Evolutionary conservation across 129 eudicot species (phyloP).

Genomic region (Deinandra increscens): DNA sequence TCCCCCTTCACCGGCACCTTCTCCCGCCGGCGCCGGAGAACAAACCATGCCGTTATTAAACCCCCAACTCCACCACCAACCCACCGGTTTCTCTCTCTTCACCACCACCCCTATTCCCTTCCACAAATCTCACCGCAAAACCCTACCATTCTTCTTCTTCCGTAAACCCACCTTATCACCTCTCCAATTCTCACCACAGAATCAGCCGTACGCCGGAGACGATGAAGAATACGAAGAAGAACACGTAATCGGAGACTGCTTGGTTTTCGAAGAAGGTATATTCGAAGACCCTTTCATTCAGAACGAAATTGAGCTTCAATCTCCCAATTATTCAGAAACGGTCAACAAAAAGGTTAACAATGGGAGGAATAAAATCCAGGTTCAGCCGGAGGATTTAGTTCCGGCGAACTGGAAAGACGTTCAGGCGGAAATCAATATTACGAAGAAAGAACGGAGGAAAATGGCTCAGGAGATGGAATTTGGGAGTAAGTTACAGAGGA

Average conservation of each 20-base stretch:
- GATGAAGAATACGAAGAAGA: slow-evolving; percentile 45
- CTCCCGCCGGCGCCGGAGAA: slow-evolving; percentile 26
- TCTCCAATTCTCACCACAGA: slow-evolving; percentile 26
- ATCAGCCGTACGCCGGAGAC: slow-evolving; percentile 16
- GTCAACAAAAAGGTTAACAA: no score
- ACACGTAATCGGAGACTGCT: slow-evolving; percentile 75
- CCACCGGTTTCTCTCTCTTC: slow-evolving; percentile 11
- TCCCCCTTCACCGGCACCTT: slow-evolving; percentile 1
- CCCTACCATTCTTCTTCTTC: slow-evolving; percentile 17
- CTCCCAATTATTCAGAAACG: slow-evolving; percentile 1
- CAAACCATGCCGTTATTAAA: slow-evolving; percentile 30
- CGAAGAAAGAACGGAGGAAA: slow-evolving; percentile 79
- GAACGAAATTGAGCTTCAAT: slow-evolving; percentile 14
- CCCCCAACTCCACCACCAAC: slow-evolving; percentile 22
- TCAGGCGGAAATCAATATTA: slow-evolving; percentile 69
- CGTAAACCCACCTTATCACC: slow-evolving; percentile 29
- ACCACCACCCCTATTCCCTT: slow-evolving; percentile 13
- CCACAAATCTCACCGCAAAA: slow-evolving; percentile 4
- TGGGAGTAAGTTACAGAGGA: slow-evolving; percentile 51
- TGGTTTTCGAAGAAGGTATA: slow-evolving; percentile 83
- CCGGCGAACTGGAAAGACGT: slow-evolving; percentile 76
- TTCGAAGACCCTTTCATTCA: slow-evolving; percentile 73
- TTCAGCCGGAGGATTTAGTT: slow-evolving; percentile 54
- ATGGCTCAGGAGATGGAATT: slow-evolving; percentile 62
- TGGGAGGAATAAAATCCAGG: neutral